A percentile compares a stretch with the other conserved stretches of the same genome.
These are phyloP conservation scores for Arabidopsis hybrid DNA, from an alignment of 441 rosid genomes.

Conservation along the genomic window DNA sequence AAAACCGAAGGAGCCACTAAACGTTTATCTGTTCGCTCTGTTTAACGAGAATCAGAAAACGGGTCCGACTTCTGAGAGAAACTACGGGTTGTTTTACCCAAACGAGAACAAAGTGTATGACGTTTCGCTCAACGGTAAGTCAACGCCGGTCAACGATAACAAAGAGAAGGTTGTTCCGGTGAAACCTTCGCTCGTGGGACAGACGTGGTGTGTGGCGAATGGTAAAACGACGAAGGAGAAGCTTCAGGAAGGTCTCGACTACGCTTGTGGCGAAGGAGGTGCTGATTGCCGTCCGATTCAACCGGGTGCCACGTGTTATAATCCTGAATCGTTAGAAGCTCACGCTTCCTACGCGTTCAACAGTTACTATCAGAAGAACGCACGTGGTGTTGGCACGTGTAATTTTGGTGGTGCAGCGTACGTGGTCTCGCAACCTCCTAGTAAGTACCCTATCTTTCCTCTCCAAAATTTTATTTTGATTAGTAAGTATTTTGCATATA, in stretches of 20 bases:
- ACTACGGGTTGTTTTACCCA: constrained; percentile 74
- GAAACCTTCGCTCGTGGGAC: constrained; percentile 44
- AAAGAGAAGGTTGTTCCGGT: constrained; percentile 50
- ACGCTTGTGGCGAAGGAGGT: constrained; percentile 70
- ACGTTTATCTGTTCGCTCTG: constrained; percentile 65
- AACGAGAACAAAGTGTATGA: constrained; percentile 57
- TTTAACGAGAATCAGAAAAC: constrained; percentile 69
- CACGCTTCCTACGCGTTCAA: constrained; percentile 81
- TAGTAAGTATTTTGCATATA: neutral
- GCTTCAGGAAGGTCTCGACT: constrained; percentile 63
- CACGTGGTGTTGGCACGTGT: constrained; percentile 64
- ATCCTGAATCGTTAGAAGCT: constrained; percentile 60
- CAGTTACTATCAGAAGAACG: constrained; percentile 68
- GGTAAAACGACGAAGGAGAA: constrained; percentile 44
- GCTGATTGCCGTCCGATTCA: constrained; percentile 78
- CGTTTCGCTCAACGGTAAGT: constrained; percentile 44
- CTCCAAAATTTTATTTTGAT: neutral
- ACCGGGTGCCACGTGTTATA: constrained; percentile 59
- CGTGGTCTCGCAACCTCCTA: constrained; percentile 71
- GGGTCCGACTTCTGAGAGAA: constrained; percentile 72
- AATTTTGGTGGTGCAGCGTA: constrained; percentile 65
- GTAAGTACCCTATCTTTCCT: constrained; percentile 52
- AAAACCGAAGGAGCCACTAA: constrained; percentile 54
- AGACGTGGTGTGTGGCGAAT: constrained; percentile 75
- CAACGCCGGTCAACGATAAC: constrained; percentile 40